Conservation (phyloP, 1,284 basidiomycete species). For the Tylopilus orsonianus region DNA sequence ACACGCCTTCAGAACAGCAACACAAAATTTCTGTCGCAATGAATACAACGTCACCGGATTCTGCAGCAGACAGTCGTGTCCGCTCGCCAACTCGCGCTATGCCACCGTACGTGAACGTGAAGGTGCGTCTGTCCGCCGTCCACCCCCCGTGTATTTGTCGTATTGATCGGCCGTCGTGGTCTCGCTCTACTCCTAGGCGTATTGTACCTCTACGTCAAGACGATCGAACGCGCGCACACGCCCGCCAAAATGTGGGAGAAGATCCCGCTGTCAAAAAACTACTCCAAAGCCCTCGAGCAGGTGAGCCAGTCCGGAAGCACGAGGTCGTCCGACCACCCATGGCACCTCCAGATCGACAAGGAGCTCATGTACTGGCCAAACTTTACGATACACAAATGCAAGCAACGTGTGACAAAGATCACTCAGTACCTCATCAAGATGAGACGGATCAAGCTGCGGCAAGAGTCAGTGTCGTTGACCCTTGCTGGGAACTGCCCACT, state of each 20-base stretch:
- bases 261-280: constrained; percentile 92
- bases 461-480: constrained; percentile 65
- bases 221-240: constrained; percentile 94
- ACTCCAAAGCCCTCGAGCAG: constrained; percentile 93
- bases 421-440: constrained; percentile 99
- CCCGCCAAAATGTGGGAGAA: constrained; percentile 98
- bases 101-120: constrained; percentile 97
- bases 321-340: neutral
- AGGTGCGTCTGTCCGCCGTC: constrained; percentile 52
- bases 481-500: neutral
- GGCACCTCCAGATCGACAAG: constrained; percentile 76
- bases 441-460: constrained; percentile 84
- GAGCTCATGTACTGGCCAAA: constrained; percentile 98
- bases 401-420: constrained; percentile 98
- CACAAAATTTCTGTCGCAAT: constrained; percentile 98
- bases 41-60: constrained; percentile 99
- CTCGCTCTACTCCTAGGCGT: constrained; percentile 53
- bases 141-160: neutral
- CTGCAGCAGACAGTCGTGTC: constrained; percentile 95
- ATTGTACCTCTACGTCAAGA: constrained; percentile 97
- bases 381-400: constrained; percentile 97
- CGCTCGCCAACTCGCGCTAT: constrained; percentile 94
- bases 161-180: neutral
- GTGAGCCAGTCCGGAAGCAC: no score
- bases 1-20: constrained; percentile 66